Evolutionary conservation across 2,329 filamentous ascomycete species (phyloP).

Genomic region (Aspergillus texensis): DNA sequence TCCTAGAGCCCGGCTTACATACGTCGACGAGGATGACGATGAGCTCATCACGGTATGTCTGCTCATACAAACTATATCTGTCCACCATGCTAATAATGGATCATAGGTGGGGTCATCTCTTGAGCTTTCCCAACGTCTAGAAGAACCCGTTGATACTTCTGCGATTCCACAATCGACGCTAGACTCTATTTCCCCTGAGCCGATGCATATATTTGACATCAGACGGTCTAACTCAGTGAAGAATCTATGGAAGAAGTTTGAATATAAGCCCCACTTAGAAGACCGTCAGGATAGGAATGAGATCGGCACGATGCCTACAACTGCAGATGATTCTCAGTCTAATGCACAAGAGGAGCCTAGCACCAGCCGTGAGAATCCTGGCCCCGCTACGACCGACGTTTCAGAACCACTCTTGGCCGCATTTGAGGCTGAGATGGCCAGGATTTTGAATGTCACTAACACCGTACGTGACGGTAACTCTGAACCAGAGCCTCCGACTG

Average conservation of each 20-base stretch:
- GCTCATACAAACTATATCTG: not conserved
- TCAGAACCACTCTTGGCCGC: constrained; percentile 39
- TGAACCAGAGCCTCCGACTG: constrained; percentile 16
- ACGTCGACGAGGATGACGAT: constrained; percentile 51
- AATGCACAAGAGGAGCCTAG: constrained; percentile 9
- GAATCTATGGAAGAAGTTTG: constrained; percentile 42
- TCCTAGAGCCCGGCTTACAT: constrained; percentile 47
- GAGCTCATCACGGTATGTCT: constrained; percentile 48
- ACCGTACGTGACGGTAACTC: constrained; percentile 12
- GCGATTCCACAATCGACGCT: not conserved
- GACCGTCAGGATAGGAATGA: constrained; percentile 6
- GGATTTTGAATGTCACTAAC: constrained; percentile 31
- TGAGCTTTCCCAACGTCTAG: constrained; percentile 50
- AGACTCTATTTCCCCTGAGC: constrained; percentile 9
- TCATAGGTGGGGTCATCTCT: constrained; percentile 49
- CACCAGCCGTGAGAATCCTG: constrained; percentile 14
- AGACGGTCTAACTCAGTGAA: constrained; percentile 42
- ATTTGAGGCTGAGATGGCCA: constrained; percentile 44
- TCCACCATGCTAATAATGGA: constrained; percentile 17
- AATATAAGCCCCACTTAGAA: constrained; percentile 15
- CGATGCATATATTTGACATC: constrained; percentile 53
- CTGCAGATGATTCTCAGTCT: constrained; percentile 4
- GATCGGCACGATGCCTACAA: not conserved
- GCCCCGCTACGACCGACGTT: constrained; percentile 22
- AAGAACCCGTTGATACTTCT: constrained; percentile 38